Evolutionary conservation across 2,329 filamentous ascomycete species (phyloP), one percentile per base, ranked within the genome.

Genomic region (Aureobasidium uvarum): DNA sequence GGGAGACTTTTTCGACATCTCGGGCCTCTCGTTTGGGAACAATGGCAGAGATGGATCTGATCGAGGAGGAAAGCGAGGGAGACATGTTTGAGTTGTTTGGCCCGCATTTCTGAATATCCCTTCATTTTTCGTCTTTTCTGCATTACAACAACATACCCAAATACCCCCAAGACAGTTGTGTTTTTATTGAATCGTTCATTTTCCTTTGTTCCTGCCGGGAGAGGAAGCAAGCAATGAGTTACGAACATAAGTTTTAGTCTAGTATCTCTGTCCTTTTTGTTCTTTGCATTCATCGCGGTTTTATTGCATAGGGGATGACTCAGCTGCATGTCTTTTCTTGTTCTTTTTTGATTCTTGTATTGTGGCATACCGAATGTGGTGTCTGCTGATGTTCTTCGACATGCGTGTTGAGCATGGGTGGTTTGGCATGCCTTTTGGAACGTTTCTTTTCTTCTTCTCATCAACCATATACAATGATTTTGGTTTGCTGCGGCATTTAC

Each of bases 1-100:
- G 71, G 85, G 86, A 28, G 90, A 93, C 72, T 87, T 92, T 63
- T 92, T 92, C 73, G 89, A 91, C 72, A 79, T 90, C 8, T 85
- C 86, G 62, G 86, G 85, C 68, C 75, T 89, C 59, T 83, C 83
- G 38, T 70, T 71, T 54, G 81, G 55, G 5, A 64, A 84, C 67
- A 64, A 84, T 66, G 84, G 84, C 50, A 89, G 88, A 72, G 88
- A 91, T 65, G 69, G 68, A 36, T 64, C 66, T 23, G 70, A 70
- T 25, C 67, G 73, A 63, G 74, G 72, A 51, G 74, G 74, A 25
- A 77, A 77, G 69, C 67, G 74, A 59, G 72, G 72, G 25, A 71
- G 74, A 66, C 72, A 75, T 68, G 73, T 73, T 31, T 76, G 67
- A 73, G 43, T 33, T 43, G 28, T 10, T 33, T 33, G 31, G 31